A percentile compares a stretch with the other conserved stretches of the same genome.
phyloP scores from a whole-genome alignment of 768 basidiomycete species.

The Phanerodontia chrysosporium region DNA sequence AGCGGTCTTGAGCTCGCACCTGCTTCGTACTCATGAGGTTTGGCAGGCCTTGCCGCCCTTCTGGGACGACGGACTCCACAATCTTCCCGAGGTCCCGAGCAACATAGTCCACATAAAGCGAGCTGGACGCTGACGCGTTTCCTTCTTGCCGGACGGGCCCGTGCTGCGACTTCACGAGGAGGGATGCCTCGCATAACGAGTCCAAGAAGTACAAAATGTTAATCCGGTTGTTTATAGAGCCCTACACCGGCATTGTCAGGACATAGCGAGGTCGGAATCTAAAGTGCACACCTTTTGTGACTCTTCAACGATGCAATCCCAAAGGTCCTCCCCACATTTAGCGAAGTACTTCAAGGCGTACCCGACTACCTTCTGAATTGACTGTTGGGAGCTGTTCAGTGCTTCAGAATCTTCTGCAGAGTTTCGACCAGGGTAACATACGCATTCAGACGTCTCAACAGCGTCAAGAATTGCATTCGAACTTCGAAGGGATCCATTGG shows the following conservation, averaged over 20 bases:
- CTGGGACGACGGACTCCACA: slow-evolving; percentile 82
- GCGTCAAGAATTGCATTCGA: slow-evolving; percentile 65
- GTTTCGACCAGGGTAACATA: slow-evolving; percentile 31
- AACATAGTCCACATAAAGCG: slow-evolving; percentile 76
- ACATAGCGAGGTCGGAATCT: slow-evolving; percentile 3
- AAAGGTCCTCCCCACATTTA: slow-evolving; percentile 85
- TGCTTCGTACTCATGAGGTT: slow-evolving; percentile 87
- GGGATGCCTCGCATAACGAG: slow-evolving; percentile 75
- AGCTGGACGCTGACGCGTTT: slow-evolving; percentile 26
- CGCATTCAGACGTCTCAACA: slow-evolving; percentile 64
- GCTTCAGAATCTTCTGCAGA: slow-evolving; percentile 18
- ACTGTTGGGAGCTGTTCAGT: slow-evolving; percentile 67
- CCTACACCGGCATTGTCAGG: slow-evolving; percentile 27
- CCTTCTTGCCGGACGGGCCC: slow-evolving; percentile 35
- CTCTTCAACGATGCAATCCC: slow-evolving; percentile 92
- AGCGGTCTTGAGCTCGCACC: slow-evolving; percentile 36
- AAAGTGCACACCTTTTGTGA: slow-evolving; percentile 64
- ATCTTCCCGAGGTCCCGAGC: slow-evolving; percentile 74
- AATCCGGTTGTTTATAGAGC: slow-evolving; percentile 86
- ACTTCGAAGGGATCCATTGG: slow-evolving; percentile 70
- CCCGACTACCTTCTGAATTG: slow-evolving; percentile 82
- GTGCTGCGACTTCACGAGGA: slow-evolving; percentile 60
- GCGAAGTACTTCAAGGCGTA: slow-evolving; percentile 84
- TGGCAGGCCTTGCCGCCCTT: slow-evolving; percentile 80
- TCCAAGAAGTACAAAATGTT: slow-evolving; percentile 92